These are phyloP conservation scores for Thraustotheca clavata DNA, from an alignment of 352 stramenopile species.

Conservation along the genomic window DNA sequence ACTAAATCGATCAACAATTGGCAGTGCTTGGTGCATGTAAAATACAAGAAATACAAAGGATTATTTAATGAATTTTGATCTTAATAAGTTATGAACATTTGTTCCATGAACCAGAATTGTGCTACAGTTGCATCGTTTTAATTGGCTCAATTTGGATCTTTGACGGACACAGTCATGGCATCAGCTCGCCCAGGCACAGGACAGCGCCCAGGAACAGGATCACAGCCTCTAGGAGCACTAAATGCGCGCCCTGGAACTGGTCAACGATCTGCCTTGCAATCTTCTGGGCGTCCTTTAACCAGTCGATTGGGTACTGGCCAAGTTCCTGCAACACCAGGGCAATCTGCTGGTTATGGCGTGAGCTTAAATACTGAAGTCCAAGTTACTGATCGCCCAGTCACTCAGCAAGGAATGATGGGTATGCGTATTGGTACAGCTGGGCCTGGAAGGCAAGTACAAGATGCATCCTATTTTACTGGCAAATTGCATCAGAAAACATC, in stretches of 20 bases:
- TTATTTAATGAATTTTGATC: too few relatives aligned
- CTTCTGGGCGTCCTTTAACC: conserved; percentile 43
- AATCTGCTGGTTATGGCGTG: conserved; percentile 59
- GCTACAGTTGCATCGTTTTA: too few relatives aligned
- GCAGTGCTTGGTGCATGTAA: too few relatives aligned
- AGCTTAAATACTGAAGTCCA: conserved; percentile 88
- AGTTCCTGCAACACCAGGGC: conserved; percentile 47
- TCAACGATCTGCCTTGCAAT: conserved; percentile 33
- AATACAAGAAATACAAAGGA: too few relatives aligned
- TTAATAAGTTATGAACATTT: too few relatives aligned
- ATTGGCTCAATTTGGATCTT: too few relatives aligned
- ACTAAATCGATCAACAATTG: too few relatives aligned
- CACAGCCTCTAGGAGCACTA: conserved; percentile 20
- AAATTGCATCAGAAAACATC: conserved; percentile 86
- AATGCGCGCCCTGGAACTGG: conserved; percentile 44
- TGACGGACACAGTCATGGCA: too few relatives aligned
- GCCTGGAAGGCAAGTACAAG: conserved; percentile 74
- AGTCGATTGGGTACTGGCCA: conserved; percentile 48
- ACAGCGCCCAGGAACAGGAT: conserved; percentile 22
- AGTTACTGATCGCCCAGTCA: conserved; percentile 87
- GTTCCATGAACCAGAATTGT: too few relatives aligned
- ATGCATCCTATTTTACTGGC: conserved; percentile 85
- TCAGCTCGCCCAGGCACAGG: conserved; percentile 57
- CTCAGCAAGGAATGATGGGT: conserved; percentile 81
- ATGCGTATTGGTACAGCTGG: conserved; percentile 75